Base-by-base conservation (phyloP, 495 filamentous ascomycete genomes). In the Thermothielavioides terrestris region DNA sequence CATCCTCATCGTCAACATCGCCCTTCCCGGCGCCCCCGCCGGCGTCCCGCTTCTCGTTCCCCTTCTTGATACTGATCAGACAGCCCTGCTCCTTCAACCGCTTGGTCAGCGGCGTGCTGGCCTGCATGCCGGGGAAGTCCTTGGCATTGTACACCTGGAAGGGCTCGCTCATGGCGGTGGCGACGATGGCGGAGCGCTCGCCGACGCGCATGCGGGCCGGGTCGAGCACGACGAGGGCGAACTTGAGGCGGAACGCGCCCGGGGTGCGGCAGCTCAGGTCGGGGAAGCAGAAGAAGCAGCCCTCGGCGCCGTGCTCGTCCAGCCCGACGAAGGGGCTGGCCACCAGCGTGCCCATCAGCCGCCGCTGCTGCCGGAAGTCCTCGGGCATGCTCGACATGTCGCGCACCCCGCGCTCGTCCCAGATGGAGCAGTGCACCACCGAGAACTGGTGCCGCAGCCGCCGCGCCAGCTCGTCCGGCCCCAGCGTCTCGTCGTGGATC, bases 61-160 rank as follows among this genome's bases (percentile, higher is more conserved):
- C 85, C 62, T 89, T 89, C 71, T 88, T 89, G 46, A 88, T 85
- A 45, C 82, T 81, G 55, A 89, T 88, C 31, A 85, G 73, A 53
- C 84, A 84, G 23, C 85, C 85, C 68, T 89, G 85, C 56, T 79
- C 71, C 63, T 86, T 85, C 45, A 89, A 66, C 25, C 76, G 70
- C 62, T 83, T 84, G 22, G 84, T 85, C 27, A 89, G 60, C 20
- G 73, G 66, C 21, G 82, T 85, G 60, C 81, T 85, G 0, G 83
- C 81, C 46, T 81, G 73, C 92, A 97, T 95, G 7, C 92, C 91
- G 0, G 88, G 88, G 54, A 97, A 97, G 64, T 96, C 91, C 63
- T 96, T 96, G n/a, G 91, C 89, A 17, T 88, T 88, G 64, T 83
- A 95, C 18, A 96, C 92, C 20, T 83, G 81, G 62, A 97, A 96